phyloP scores from a whole-genome alignment of 768 basidiomycete genomes.

The Suillus sp. region DNA sequence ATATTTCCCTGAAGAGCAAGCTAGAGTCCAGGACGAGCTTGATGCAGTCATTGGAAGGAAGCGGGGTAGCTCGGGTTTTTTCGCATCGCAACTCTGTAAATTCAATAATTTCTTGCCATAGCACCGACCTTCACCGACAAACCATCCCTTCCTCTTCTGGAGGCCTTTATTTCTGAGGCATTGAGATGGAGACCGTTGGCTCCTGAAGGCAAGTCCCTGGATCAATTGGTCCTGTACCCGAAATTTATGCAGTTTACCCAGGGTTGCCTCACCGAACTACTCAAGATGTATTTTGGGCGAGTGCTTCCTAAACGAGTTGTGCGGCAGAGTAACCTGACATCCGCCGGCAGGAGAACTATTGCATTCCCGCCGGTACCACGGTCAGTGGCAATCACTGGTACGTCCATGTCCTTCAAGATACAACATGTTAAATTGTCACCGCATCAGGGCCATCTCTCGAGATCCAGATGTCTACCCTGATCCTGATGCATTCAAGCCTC shows the following conservation, averaged over 20 bases:
- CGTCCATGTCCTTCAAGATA: background rate
- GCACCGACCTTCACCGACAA: background rate
- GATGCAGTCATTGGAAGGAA: slow-evolving; percentile 48
- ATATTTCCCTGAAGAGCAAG: slow-evolving; percentile 51
- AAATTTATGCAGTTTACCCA: background rate
- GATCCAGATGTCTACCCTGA: slow-evolving; percentile 1
- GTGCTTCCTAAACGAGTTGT: background rate
- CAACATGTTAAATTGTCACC: background rate
- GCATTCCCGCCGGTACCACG: background rate
- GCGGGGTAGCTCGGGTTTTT: slow-evolving; percentile 12
- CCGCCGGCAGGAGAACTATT: background rate
- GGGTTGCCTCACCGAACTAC: background rate
- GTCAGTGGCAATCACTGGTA: background rate
- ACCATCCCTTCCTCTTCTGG: background rate
- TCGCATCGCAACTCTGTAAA: slow-evolving; percentile 6
- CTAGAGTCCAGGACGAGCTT: slow-evolving; percentile 50
- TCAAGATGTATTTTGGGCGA: background rate
- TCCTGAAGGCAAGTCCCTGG: background rate
- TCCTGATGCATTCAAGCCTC: background rate
- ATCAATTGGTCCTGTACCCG: background rate
- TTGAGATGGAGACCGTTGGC: background rate
- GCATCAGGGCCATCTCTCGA: background rate
- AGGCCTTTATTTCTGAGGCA: background rate
- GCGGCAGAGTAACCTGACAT: background rate
- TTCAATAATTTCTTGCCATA: background rate